Evolutionary conservation across 176 grass and related monocot species (phyloP).

Genomic region (Hordeum vulgare): MorexV3_pseudomolecules_assembly NC_058521.1:17210804-17211303

Average conservation of each 20-base stretch:
- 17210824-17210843: background rate
- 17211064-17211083: conserved; percentile 87
- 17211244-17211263: conserved; percentile 10
- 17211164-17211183: background rate
- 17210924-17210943: background rate
- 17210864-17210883: conserved; percentile 11
- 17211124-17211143: conserved; percentile 81
- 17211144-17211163: conserved; percentile 7
- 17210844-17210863: conserved; percentile 3
- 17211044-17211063: conserved; percentile 75
- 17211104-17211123: conserved; percentile 99
- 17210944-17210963: conserved; percentile 54
- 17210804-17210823: too few species aligned
- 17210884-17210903: background rate
- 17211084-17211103: conserved; percentile 98
- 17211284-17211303: background rate
- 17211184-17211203: background rate
- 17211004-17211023: conserved; percentile 92
- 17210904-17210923: background rate
- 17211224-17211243: background rate
- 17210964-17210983: conserved; percentile 97
- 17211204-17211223: background rate
- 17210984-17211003: conserved; percentile 92
- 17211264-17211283: conserved; percentile 11
- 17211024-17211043: conserved; percentile 81